Evolutionary conservation across 441 rosid genomes (phyloP), one percentile per base, ranked within the genome.

Genomic region (Mallotus repandus): DNA sequence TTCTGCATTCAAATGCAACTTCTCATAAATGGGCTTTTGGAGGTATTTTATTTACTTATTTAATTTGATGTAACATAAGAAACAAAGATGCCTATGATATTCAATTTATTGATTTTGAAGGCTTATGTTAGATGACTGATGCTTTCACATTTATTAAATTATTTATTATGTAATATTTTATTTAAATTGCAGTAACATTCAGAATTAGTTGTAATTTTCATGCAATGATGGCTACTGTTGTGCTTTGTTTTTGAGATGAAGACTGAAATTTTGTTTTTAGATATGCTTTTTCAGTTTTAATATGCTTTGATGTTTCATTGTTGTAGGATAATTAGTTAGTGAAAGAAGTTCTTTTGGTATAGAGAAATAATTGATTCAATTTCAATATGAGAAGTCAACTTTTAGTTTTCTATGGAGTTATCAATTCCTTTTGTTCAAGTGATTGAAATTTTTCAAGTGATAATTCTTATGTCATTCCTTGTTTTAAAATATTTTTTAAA

Each of bases 1-100:
- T 95, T 85, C 92, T 95, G 69, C 98, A 95, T 70, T 95, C 99
- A 4, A 95, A 95, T 86, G 99, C 99, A 48, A 92, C 99, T 76
- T 95, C 99, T 60, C 99, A 95, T 77, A 95, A 95, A 75, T 93
- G 99, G 99, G 97, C 97, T 19, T 91, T 95, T 80, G 98, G 98
- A 81, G 99, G 99, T 93, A 59, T 7, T 38, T 63, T 50, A n/a
- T 10, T 60, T 9, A 19, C 18, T 19, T 62, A 4, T 68, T 21
- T 9, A 45, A 11, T 10, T 59, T 53, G 4, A 59, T 43, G 3
- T 4, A 25, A 6, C 25, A 12, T n/a, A 75, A 5, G 32, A 54
- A 74, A 53, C 16, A 29, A 22, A 8, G 50, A 14, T 68, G 61
- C 65, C 49, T 55, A 21, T 75, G 52, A 71, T 69, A 55, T 55